Conservation (phyloP, 2,329 filamentous ascomycete genomes). For the Didymella segeticola region DNA sequence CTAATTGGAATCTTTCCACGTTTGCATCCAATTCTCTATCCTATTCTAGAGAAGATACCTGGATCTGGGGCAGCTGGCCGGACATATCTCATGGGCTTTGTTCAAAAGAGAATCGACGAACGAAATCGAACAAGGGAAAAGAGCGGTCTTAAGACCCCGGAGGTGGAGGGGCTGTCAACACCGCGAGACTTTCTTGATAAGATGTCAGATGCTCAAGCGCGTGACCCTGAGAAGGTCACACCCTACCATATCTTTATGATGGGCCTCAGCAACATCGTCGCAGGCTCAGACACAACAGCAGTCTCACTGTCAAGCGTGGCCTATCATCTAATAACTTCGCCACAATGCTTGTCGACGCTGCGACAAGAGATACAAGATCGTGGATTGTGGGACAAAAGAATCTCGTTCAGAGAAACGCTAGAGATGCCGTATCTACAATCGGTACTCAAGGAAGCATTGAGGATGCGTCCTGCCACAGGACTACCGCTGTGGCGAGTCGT, state of each 20-base stretch:
- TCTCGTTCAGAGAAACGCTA: neutral
- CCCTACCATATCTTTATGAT: constrained; percentile 48
- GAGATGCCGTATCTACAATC: constrained; percentile 51
- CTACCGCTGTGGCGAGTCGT: constrained; percentile 48
- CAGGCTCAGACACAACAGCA: constrained; percentile 54
- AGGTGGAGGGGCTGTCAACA: neutral
- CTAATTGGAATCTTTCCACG: constrained; percentile 24
- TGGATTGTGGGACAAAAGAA: neutral
- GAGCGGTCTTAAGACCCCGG: neutral
- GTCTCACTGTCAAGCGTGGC: constrained; percentile 42
- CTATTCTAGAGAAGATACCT: constrained; percentile 15
- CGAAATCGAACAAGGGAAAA: neutral
- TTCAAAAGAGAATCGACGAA: constrained; percentile 8
- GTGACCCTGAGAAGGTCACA: constrained; percentile 47
- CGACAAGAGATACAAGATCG: neutral
- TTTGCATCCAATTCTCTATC: constrained; percentile 16
- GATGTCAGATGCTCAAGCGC: constrained; percentile 44
- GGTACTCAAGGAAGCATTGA: constrained; percentile 53
- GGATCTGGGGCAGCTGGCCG: constrained; percentile 11
- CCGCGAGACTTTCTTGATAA: constrained; percentile 47
- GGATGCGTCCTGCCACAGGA: constrained; percentile 53
- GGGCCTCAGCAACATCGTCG: constrained; percentile 47
- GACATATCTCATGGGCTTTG: constrained; percentile 18
- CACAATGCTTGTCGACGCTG: constrained; percentile 19
- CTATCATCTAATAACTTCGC: constrained; percentile 30